These are phyloP conservation scores for Chaetomium fimeti DNA, from an alignment of 495 filamentous ascomycete species.

Conservation along the genomic window DNA sequence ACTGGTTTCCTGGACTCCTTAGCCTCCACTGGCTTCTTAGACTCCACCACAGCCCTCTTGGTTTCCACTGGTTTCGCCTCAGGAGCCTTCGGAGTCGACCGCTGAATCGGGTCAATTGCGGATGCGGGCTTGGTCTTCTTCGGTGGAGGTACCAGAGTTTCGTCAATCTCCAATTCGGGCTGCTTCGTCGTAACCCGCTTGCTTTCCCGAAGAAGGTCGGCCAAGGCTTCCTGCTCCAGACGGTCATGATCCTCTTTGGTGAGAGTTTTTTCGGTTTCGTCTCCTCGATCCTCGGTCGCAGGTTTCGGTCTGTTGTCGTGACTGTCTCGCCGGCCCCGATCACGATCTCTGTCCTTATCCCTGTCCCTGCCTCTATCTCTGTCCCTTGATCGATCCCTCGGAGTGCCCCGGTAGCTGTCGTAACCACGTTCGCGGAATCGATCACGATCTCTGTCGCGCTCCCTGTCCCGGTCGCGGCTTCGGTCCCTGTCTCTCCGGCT, in stretches of 20 bases:
- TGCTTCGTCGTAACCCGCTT: slow-evolving; percentile 46
- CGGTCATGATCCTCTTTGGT: slow-evolving; percentile 56
- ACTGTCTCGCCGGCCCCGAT: slow-evolving; percentile 35
- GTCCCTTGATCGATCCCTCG: slow-evolving; percentile 32
- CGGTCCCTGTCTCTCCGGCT: slow-evolving; percentile 37
- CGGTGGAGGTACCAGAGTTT: slow-evolving; percentile 53
- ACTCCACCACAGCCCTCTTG: slow-evolving; percentile 14
- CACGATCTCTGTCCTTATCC: slow-evolving; percentile 34
- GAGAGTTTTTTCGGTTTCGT: slow-evolving; percentile 47
- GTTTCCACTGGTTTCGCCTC: slow-evolving; percentile 29
- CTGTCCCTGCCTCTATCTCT: slow-evolving; percentile 37
- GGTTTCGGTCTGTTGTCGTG: slow-evolving; percentile 25
- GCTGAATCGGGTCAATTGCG: slow-evolving; percentile 55
- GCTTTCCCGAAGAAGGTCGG: slow-evolving; percentile 55
- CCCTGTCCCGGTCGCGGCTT: slow-evolving; percentile 38
- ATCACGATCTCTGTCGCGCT: slow-evolving; percentile 26
- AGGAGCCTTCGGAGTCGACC: slow-evolving; percentile 43
- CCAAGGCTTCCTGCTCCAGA: slow-evolving; percentile 55
- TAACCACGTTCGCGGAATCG: slow-evolving; percentile 31
- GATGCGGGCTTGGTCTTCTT: slow-evolving; percentile 52
- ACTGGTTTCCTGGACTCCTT: slow-evolving; percentile 14
- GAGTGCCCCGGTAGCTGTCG: slow-evolving; percentile 30
- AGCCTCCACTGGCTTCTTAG: slow-evolving; percentile 27
- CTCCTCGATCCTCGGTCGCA: slow-evolving; percentile 28
- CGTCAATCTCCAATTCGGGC: slow-evolving; percentile 54